Conservation (phyloP, 306 rosid genomes). For the Prunus dulcis region DNA sequence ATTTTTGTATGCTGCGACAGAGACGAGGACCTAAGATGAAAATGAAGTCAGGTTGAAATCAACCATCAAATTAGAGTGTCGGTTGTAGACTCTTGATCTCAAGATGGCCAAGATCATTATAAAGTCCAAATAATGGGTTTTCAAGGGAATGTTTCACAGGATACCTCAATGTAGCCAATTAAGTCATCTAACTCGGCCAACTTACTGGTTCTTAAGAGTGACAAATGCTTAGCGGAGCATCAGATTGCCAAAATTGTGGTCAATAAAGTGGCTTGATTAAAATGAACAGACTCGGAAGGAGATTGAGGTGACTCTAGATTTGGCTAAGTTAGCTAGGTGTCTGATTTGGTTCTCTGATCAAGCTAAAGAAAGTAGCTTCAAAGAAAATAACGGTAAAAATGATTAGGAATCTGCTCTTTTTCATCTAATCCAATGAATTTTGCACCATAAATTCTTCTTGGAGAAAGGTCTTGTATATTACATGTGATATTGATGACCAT, state of each 20-base stretch:
- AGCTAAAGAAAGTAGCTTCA: too few species aligned
- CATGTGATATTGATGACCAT: neutral
- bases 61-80: neutral
- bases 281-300: neutral
- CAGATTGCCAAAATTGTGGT: neutral
- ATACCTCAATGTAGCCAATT: neutral
- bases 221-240: slow-evolving; percentile 2
- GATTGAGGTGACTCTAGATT: neutral
- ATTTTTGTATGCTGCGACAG: neutral
- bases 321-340: slow-evolving; percentile 1
- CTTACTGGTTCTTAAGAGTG: neutral
- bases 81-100: neutral
- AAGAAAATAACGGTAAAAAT: neutral
- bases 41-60: neutral
- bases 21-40: slow-evolving; percentile 4
- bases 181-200: slow-evolving; percentile 1
- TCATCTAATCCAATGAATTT: neutral
- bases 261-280: neutral
- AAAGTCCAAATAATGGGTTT: neutral
- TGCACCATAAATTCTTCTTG: neutral
- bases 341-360: neutral
- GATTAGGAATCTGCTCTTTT: neutral
- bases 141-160: neutral
- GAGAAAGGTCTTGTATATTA: neutral
- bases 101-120: neutral